Evolutionary conservation across 2,329 filamentous ascomycete species (phyloP).

Genomic region (Juglanconis juglandina): DNA sequence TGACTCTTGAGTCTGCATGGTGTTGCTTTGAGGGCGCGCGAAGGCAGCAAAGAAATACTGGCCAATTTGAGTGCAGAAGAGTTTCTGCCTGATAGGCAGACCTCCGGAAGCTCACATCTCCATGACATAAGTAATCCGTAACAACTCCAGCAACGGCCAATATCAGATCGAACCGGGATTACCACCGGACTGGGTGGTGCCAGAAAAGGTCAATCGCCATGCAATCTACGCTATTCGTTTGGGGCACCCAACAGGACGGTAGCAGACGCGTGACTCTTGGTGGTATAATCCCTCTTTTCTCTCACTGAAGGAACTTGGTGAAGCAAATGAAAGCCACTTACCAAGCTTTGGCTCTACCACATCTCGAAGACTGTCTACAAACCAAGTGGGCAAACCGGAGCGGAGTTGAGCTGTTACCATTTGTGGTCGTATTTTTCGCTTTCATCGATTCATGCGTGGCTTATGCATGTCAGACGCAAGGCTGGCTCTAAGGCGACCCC

Average conservation of each 20-base stretch:
- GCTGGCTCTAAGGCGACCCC: slow-evolving; percentile 6
- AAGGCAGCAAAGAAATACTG: neutral
- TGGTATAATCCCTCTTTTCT: no score
- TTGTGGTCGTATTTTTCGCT: neutral
- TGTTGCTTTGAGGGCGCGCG: neutral
- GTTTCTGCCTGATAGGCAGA: slow-evolving; percentile 1
- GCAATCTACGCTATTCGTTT: neutral
- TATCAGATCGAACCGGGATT: slow-evolving; percentile 7
- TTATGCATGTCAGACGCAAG: slow-evolving; percentile 15
- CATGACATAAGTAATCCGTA: neutral
- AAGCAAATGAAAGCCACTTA: no score
- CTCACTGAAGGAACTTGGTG: no score
- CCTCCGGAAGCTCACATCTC: neutral
- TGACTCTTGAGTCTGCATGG: neutral
- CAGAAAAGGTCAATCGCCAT: neutral
- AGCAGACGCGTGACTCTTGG: no score
- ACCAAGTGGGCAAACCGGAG: no score
- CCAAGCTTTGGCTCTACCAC: no score
- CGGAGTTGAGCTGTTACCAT: neutral
- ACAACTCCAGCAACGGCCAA: neutral
- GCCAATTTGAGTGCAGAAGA: neutral
- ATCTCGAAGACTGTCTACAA: no score
- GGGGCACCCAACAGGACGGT: no score
- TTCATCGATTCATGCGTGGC: neutral
- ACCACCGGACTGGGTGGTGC: neutral